Conservation (phyloP, 1,284 basidiomycete genomes). For the Moesziomyces sp. region DNA sequence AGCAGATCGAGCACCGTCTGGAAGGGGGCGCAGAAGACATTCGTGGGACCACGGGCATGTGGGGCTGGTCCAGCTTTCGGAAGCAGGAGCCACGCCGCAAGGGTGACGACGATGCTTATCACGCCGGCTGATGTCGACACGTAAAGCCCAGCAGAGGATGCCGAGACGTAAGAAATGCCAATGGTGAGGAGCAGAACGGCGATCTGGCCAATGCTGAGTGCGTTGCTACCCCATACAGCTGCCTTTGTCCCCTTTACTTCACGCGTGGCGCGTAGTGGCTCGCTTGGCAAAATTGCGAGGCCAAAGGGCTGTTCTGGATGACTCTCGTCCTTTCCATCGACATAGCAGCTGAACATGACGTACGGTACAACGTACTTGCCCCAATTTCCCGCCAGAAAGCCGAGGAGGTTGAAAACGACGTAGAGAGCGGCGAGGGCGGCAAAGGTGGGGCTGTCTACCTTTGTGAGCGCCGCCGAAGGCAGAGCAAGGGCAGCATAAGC, state of each 20-base stretch:
- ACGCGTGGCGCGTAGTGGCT: too few relatives aligned
- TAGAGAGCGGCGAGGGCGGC: slow-evolving; percentile 2
- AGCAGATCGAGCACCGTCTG: neutral
- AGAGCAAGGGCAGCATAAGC: slow-evolving; percentile 1
- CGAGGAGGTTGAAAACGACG: slow-evolving; percentile 6
- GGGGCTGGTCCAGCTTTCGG: neutral
- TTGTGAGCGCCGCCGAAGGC: neutral
- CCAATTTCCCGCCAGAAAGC: slow-evolving; percentile 1
- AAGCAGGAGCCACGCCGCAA: neutral
- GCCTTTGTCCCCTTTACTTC: too few relatives aligned
- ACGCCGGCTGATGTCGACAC: slow-evolving; percentile 3
- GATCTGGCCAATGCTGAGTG: too few relatives aligned
- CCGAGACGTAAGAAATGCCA: too few relatives aligned
- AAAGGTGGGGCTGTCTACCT: slow-evolving; percentile 2
- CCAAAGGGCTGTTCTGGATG: too few relatives aligned
- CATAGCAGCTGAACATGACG: slow-evolving; percentile 1
- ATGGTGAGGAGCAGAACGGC: too few relatives aligned
- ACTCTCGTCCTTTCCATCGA: too few relatives aligned
- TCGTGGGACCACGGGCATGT: neutral
- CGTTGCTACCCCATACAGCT: too few relatives aligned
- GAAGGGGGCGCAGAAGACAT: slow-evolving; percentile 1
- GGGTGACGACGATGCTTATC: slow-evolving; percentile 4
- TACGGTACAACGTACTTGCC: slow-evolving; percentile 2
- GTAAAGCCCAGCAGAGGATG: slow-evolving; percentile 2
- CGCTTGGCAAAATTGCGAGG: too few relatives aligned